phyloP scores from a whole-genome alignment of 2,329 filamentous ascomycete genomes.

The Bipolaris bicolor region DNA sequence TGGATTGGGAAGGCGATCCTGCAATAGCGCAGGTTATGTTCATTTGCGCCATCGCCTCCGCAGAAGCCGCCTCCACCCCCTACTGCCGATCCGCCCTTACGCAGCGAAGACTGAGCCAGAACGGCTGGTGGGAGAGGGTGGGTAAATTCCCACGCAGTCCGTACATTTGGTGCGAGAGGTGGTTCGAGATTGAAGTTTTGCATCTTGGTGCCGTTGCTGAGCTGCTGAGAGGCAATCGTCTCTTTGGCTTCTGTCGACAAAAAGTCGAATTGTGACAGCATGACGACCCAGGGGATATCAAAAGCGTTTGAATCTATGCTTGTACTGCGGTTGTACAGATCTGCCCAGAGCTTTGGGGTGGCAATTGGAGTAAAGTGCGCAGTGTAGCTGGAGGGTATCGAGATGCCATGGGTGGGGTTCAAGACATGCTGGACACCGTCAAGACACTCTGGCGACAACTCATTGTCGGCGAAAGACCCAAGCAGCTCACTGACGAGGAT shows the following conservation, averaged over 20 bases:
- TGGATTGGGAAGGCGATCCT: constrained; percentile 78
- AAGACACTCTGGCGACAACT: constrained; percentile 93
- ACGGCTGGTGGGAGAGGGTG: constrained; percentile 72
- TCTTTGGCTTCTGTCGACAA: constrained; percentile 64
- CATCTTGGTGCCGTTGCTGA: constrained; percentile 49
- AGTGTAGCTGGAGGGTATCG: constrained; percentile 91
- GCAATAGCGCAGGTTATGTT: constrained; percentile 86
- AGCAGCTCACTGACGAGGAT: constrained; percentile 94
- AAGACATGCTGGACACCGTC: constrained; percentile 94
- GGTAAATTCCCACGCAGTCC: constrained; percentile 79
- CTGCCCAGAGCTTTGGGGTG: constrained; percentile 82
- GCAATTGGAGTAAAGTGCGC: constrained; percentile 92
- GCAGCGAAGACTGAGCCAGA: constrained; percentile 61
- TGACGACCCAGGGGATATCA: constrained; percentile 93
- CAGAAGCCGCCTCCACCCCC: constrained; percentile 75
- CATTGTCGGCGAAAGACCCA: constrained; percentile 95
- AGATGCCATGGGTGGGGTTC: constrained; percentile 81
- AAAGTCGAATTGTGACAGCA: constrained; percentile 87
- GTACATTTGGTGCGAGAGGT: constrained; percentile 59
- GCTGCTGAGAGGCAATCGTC: constrained; percentile 56
- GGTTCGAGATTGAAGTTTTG: constrained; percentile 41
- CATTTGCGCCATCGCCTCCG: constrained; percentile 80
- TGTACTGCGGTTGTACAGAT: constrained; percentile 69
- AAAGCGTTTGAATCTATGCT: constrained; percentile 72
- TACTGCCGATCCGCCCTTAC: constrained; percentile 68